Percentiles rank a stretch among this genome's conserved stretches.
Conservation (phyloP, 495 filamentous ascomycete species). For the Trichoderma parareesei region DNA sequence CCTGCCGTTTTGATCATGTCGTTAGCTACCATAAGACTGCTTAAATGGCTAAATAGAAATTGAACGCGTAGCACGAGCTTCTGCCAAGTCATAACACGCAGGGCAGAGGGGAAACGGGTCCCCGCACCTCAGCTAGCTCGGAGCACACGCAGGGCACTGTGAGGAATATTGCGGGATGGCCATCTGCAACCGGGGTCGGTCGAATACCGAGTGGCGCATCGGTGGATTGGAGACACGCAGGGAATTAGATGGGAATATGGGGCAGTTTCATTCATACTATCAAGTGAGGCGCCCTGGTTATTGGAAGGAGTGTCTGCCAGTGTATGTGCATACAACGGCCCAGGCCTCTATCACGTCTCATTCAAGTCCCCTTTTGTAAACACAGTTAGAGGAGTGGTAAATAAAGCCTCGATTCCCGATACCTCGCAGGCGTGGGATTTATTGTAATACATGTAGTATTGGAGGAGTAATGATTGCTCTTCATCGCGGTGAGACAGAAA, state of each 20-base stretch:
- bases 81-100: background rate
- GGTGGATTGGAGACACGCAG: background rate
- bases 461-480: background rate
- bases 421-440: no score
- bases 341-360: no score
- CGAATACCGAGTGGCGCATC: background rate
- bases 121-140: background rate
- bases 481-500: background rate
- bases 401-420: no score
- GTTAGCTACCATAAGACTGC: background rate
- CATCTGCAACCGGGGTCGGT: background rate
- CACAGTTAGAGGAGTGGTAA: no score
- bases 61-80: background rate
- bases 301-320: no score
- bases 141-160: background rate
- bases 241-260: constrained; percentile 3
- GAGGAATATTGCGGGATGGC: background rate
- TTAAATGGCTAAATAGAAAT: constrained; percentile 5
- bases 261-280: background rate
- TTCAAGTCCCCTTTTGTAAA: no score
- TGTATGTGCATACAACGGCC: no score
- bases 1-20: background rate
- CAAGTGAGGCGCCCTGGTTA: no score
- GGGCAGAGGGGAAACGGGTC: background rate
- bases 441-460: background rate